Conservation (phyloP, 2,329 filamentous ascomycete genomes). For the Didymella lethalis region DNA sequence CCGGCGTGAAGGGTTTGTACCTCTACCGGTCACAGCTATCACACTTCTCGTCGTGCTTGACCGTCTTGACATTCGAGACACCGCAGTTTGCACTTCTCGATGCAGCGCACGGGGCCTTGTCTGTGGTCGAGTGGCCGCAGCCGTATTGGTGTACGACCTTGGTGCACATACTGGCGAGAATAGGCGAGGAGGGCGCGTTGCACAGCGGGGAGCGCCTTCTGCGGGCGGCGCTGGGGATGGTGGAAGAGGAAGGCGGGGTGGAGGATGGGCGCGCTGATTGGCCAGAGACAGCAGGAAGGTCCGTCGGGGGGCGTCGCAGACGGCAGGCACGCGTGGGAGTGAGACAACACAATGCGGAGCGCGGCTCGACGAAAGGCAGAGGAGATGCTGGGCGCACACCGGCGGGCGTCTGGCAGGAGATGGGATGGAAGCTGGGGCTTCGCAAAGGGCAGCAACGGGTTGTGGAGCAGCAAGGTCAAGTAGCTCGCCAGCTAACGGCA, state of each 20-base stretch:
- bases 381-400: not conserved
- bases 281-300: constrained; percentile 29
- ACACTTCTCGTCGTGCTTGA: constrained; percentile 60
- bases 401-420: constrained; percentile 20
- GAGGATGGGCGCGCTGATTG: constrained; percentile 38
- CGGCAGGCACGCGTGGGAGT: constrained; percentile 12
- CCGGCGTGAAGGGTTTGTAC: constrained; percentile 30
- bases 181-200: constrained; percentile 29
- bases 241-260: constrained; percentile 33
- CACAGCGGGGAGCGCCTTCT: constrained; percentile 35
- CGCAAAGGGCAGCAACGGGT: constrained; percentile 19
- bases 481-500: constrained; percentile 20
- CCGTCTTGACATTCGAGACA: constrained; percentile 53
- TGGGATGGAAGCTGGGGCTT: constrained; percentile 21
- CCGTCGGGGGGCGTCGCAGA: constrained; percentile 26
- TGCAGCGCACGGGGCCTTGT: constrained; percentile 57
- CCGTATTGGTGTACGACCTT: constrained; percentile 58
- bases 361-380: constrained; percentile 12
- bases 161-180: constrained; percentile 54
- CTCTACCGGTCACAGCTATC: constrained; percentile 56
- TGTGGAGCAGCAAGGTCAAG: constrained; percentile 19
- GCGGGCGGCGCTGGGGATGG: constrained; percentile 29
- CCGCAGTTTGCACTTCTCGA: constrained; percentile 54
- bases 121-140: constrained; percentile 55
- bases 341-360: constrained; percentile 24